These are phyloP conservation scores for Cenchrus americanus DNA, from an alignment of 176 grass and related monocot species.

Conservation along the genomic window DNA sequence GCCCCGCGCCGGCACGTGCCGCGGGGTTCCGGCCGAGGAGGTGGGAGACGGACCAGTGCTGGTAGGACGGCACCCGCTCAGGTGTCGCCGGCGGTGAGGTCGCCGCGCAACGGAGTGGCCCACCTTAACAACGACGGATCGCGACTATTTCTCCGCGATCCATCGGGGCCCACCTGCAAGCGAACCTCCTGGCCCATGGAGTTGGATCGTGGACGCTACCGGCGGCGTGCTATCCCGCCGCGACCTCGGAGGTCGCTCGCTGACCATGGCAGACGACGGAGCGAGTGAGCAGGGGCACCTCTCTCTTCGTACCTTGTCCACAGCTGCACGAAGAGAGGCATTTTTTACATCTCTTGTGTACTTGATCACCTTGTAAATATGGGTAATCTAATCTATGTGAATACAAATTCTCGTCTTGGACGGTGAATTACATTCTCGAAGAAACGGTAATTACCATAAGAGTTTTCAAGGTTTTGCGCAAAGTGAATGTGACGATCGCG, in stretches of 20 bases:
- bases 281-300: background rate
- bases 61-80: constrained; percentile 29
- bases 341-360: constrained; percentile 24
- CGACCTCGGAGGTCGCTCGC: no score
- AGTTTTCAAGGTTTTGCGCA: no score
- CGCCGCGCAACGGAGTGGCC: background rate
- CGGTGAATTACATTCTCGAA: background rate
- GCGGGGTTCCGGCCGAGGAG: constrained; percentile 20
- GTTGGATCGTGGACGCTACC: background rate
- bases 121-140: background rate
- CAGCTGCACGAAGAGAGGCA: constrained; percentile 1
- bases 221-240: no score
- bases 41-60: constrained; percentile 89
- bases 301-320: background rate
- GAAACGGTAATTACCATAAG: background rate
- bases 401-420: background rate
- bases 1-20: background rate
- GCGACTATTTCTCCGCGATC: no score
- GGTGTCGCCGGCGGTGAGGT: background rate
- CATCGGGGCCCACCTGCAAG: no score
- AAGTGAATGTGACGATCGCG: background rate
- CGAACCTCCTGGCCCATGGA: background rate
- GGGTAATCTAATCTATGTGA: background rate
- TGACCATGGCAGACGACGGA: background rate
- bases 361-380: background rate